phyloP scores from a whole-genome alignment of 1,284 basidiomycete genomes.

The Irpex sp. region DNA sequence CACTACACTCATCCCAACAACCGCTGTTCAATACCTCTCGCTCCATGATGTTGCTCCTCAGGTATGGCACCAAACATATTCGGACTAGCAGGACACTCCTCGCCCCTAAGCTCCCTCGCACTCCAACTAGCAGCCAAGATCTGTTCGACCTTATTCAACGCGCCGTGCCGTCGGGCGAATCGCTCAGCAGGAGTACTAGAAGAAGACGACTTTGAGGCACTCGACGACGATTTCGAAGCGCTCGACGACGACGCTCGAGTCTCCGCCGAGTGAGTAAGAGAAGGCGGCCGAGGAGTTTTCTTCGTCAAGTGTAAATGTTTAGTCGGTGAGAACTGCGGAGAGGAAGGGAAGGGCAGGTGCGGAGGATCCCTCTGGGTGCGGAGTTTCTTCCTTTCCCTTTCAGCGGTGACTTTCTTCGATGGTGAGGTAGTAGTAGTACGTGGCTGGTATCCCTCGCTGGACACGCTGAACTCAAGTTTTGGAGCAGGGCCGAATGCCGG shows the following conservation, averaged over 20 bases:
- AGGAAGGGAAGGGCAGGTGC: constrained; percentile 25
- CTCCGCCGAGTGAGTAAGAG: constrained; percentile 1
- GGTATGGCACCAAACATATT: constrained; percentile 3
- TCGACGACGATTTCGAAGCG: constrained; percentile 2
- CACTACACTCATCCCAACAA: not conserved
- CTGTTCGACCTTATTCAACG: constrained; percentile 29
- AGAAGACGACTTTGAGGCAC: no score
- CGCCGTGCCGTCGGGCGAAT: constrained; percentile 20
- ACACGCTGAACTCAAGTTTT: constrained; percentile 5
- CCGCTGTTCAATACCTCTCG: not conserved
- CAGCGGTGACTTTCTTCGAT: not conserved
- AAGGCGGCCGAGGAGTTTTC: constrained; percentile 8
- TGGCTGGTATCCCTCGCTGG: not conserved
- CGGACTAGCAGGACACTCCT: constrained; percentile 11
- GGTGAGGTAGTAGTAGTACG: not conserved
- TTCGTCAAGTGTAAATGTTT: constrained; percentile 22
- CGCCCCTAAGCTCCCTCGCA: constrained; percentile 18
- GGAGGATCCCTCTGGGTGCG: constrained; percentile 20
- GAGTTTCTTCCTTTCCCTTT: constrained; percentile 18
- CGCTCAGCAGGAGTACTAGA: constrained; percentile 18
- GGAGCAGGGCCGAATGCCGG: constrained; percentile 17
- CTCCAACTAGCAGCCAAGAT: constrained; percentile 31
- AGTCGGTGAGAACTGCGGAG: constrained; percentile 16
- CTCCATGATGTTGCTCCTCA: not conserved
- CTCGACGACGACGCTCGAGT: constrained; percentile 1